Evolutionary conservation across 768 basidiomycete species (phyloP).

Genomic region (Amanita rubescens): DNA sequence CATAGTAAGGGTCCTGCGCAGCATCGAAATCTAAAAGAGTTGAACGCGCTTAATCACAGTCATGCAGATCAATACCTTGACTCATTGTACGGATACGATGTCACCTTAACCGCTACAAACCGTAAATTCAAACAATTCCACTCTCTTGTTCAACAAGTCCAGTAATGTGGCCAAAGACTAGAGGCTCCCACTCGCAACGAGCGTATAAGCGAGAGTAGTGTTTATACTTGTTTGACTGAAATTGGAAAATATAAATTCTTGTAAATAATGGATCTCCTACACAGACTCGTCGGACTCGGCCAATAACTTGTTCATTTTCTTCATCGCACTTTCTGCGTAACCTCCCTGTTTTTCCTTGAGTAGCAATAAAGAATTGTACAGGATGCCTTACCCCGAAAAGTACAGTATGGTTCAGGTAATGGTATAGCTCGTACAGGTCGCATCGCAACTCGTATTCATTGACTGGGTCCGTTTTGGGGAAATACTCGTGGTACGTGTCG

Average conservation of each 20-base stretch:
- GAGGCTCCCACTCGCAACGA: not conserved
- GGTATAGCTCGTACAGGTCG: constrained; percentile 73
- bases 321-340: constrained; percentile 48
- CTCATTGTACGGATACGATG: constrained; percentile 27
- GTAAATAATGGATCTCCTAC: no score
- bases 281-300: not conserved
- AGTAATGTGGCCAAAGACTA: not conserved
- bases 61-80: constrained; percentile 37
- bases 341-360: constrained; percentile 29
- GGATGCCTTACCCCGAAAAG: constrained; percentile 60
- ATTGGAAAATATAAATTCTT: not conserved
- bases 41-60: constrained; percentile 11
- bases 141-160: not conserved
- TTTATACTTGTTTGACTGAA: constrained; percentile 2
- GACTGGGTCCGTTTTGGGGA: constrained; percentile 58
- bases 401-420: constrained; percentile 77
- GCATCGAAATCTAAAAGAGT: constrained; percentile 37
- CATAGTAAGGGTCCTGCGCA: constrained; percentile 50
- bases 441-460: constrained; percentile 56
- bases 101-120: not conserved
- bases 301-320: constrained; percentile 32
- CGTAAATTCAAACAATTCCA: no score
- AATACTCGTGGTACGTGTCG: constrained; percentile 51
- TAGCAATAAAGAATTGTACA: constrained; percentile 8
- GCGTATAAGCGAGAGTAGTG: not conserved